Base-by-base conservation (phyloP, 2,329 filamentous ascomycete genomes). In the Xylogone sp. region DNA sequence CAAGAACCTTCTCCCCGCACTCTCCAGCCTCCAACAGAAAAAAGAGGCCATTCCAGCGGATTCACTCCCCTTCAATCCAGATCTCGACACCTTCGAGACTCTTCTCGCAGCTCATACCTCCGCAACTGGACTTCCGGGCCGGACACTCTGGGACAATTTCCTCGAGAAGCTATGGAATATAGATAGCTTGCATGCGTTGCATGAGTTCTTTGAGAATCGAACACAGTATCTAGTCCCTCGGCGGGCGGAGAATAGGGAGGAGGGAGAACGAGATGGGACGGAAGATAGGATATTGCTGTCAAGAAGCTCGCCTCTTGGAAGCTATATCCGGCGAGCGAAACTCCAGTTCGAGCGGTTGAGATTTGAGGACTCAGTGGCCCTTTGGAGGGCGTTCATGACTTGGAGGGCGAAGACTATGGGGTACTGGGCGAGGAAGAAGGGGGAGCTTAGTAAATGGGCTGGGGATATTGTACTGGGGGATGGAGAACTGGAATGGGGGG, bases 71-170 rank as follows among this genome's bases (percentile, higher is more conserved):
- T 63, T 85, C 43, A 73, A 83, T 43, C 69, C 79, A 39, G 74
- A 75, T 49, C 77, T 85, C 57, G 71, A 77, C 39, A 74, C 81
- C 56, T 85, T 86, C 56, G 81, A 86, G 65, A 73, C 72, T 50
- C 69, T 83, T n/a, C 75, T 86, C 16, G 65, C 68, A 19, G 70
- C 74, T 22, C 75, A 79, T 57, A 72, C 76, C 5, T 75, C 80
- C 22, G 68, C 77, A 21, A 72, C 75, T 60, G 76, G 77, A 34
- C 72, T 90, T 51, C 87, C 90, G 0, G 90, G 90, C 2, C 80
- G 88, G 45, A 86, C 81, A n/a, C 71, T 97, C n/a, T 94, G 92
- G 83, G 91, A 97, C 64, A 74, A 87, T 2, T 89, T 97, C 51
- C 77, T 97, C 12, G 81, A 82, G 50, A 86, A 84, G 56, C 73